phyloP scores from a whole-genome alignment of 169 alveolate species.

The Besnoitia besnoiti region DNA sequence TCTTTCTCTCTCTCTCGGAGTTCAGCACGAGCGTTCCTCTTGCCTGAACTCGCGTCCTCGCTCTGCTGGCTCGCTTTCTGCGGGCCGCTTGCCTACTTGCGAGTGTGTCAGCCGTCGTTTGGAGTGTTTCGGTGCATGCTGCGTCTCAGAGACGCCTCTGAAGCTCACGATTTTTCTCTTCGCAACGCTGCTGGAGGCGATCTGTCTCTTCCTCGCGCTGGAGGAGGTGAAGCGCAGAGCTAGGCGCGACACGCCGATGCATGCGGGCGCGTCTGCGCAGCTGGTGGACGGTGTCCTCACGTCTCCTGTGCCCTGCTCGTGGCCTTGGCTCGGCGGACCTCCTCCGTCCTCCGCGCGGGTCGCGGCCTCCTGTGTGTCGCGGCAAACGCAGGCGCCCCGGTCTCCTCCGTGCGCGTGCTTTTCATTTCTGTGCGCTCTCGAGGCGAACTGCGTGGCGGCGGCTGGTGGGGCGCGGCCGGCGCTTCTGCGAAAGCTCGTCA shows the following conservation, averaged over 20 bases:
- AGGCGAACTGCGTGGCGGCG: background rate
- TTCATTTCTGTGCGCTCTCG: background rate
- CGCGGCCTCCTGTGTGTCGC: no score
- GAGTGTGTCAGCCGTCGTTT: no score
- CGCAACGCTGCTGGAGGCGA: background rate
- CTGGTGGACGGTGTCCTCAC: background rate
- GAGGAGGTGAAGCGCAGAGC: background rate
- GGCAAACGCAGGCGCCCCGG: no score
- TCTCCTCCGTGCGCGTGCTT: background rate
- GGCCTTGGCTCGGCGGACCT: no score
- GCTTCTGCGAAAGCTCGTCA: background rate
- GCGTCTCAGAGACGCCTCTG: background rate
- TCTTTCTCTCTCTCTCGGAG: no score
- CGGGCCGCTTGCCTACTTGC: background rate
- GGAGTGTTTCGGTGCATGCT: background rate
- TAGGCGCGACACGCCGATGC: no score
- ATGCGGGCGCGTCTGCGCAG: no score
- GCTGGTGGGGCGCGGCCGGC: background rate
- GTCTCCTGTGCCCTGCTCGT: background rate
- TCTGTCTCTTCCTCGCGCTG: background rate
- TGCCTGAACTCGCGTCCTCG: no score
- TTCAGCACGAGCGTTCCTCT: no score
- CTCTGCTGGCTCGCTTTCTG: background rate
- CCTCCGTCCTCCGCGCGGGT: no score
- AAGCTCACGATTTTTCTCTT: background rate